Evolutionary conservation across 257 asterid species (phyloP).

Genomic region (Jacaranda copaia): DNA sequence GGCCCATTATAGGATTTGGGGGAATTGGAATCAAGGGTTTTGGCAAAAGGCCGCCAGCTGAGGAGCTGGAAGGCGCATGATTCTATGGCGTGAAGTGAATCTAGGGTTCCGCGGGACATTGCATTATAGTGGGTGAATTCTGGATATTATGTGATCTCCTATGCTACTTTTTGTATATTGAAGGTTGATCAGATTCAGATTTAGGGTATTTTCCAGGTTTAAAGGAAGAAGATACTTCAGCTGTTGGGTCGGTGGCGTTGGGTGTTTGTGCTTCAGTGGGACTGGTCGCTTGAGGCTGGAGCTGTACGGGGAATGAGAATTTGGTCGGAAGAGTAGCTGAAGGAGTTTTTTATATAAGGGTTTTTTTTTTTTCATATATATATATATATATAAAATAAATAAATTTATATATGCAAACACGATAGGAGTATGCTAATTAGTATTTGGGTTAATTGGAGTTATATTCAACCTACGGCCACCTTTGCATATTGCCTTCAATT

Average conservation of each 20-base stretch:
- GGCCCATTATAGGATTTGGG: constrained; percentile 56
- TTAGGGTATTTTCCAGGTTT: neutral
- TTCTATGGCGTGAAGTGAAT: constrained; percentile 69
- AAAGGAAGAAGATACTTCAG: constrained; percentile 18
- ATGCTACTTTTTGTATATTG: neutral
- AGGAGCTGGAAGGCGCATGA: constrained; percentile 72
- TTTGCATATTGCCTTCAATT: no score
- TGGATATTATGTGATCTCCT: neutral
- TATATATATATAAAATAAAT: no score
- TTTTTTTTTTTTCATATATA: no score
- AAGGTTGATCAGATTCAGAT: neutral
- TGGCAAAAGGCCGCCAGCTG: constrained; percentile 52
- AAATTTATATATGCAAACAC: no score
- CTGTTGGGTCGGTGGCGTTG: neutral
- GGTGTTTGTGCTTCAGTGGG: neutral
- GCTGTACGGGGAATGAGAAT: no score
- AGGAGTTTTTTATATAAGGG: no score
- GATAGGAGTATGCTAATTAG: no score
- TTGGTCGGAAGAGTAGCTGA: no score
- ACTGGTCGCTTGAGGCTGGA: neutral
- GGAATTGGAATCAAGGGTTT: constrained; percentile 64
- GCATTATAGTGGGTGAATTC: constrained; percentile 17
- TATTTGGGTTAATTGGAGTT: no score
- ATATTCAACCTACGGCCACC: no score
- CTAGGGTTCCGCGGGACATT: constrained; percentile 66